A percentile compares a stretch with the other conserved stretches of the same genome.
These are phyloP conservation scores for Aspergillus bertholletiae DNA, from an alignment of 495 filamentous ascomycete species.

Conservation along the genomic window DNA sequence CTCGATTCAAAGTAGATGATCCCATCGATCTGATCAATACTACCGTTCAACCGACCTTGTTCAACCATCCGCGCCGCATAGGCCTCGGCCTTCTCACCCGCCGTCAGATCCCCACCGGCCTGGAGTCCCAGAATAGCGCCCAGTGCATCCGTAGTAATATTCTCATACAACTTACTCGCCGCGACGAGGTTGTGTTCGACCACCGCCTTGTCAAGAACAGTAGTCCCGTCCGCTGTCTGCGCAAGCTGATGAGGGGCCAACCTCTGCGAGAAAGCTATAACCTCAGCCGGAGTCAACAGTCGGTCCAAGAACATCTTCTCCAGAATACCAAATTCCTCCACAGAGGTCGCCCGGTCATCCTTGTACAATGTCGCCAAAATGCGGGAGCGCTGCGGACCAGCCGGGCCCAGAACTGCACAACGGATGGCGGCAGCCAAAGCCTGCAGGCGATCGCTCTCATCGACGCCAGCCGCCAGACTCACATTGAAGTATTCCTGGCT, in stretches of 20 bases:
- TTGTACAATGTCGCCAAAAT: conserved; percentile 84
- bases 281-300: conserved; percentile 73
- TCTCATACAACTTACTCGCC: conserved; percentile 80
- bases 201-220: conserved; percentile 90
- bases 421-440: conserved; percentile 86
- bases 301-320: conserved; percentile 98
- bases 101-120: conserved; percentile 39
- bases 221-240: conserved; percentile 80
- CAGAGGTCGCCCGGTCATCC: conserved; percentile 75
- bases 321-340: conserved; percentile 81
- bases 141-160: conserved; percentile 78
- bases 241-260: conserved; percentile 87
- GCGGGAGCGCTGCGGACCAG: conserved; percentile 79
- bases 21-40: conserved; percentile 91
- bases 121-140: conserved; percentile 69
- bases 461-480: conserved; percentile 68
- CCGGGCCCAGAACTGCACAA: conserved; percentile 91
- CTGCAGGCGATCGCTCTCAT: conserved; percentile 79
- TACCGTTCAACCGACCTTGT: conserved; percentile 78
- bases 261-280: conserved; percentile 76
- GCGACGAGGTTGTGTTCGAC: conserved; percentile 93
- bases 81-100: conserved; percentile 79
- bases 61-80: conserved; percentile 95
- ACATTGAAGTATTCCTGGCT: conserved; percentile 83
- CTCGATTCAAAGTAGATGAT: conserved; percentile 77